phyloP scores from a whole-genome alignment of 495 filamentous ascomycete genomes.

The Pseudevernia furfuracea region DNA sequence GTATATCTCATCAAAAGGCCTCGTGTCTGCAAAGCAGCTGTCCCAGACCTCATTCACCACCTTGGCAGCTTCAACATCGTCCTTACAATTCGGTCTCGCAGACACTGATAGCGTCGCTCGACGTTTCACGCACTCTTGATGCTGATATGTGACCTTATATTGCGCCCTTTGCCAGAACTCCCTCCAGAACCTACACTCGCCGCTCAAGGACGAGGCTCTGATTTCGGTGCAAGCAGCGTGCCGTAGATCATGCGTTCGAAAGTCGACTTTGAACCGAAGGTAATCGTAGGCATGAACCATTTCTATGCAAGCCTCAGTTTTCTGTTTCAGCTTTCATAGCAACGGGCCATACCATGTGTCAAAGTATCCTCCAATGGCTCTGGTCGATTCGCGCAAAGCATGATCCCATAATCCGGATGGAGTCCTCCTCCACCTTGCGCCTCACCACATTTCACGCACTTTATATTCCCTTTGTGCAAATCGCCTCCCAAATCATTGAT shows the following conservation, averaged over 20 bases:
- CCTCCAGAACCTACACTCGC: constrained; percentile 85
- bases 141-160: constrained; percentile 81
- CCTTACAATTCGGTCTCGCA: constrained; percentile 68
- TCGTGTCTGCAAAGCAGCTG: constrained; percentile 86
- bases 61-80: constrained; percentile 77
- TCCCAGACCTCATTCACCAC: constrained; percentile 97
- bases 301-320: constrained; percentile 39
- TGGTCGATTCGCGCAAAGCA: constrained; percentile 80
- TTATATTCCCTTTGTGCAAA: constrained; percentile 65
- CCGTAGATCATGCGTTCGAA: constrained; percentile 57
- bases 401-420: constrained; percentile 71
- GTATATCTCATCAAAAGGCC: constrained; percentile 96
- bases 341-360: constrained; percentile 49
- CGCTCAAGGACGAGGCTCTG: constrained; percentile 80
- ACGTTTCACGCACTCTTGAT: constrained; percentile 82
- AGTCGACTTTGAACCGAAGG: constrained; percentile 81
- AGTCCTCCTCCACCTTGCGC: constrained; percentile 76
- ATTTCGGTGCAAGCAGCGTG: constrained; percentile 98
- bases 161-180: constrained; percentile 78
- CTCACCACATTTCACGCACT: constrained; percentile 67
- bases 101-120: constrained; percentile 70
- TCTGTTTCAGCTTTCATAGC: background rate
- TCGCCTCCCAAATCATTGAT: constrained; percentile 67
- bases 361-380: constrained; percentile 85
- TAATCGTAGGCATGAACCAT: constrained; percentile 98